Evolutionary conservation across 768 basidiomycete species (phyloP), one percentile per base, ranked within the genome.

Genomic region (Tylopilus balloui): DNA sequence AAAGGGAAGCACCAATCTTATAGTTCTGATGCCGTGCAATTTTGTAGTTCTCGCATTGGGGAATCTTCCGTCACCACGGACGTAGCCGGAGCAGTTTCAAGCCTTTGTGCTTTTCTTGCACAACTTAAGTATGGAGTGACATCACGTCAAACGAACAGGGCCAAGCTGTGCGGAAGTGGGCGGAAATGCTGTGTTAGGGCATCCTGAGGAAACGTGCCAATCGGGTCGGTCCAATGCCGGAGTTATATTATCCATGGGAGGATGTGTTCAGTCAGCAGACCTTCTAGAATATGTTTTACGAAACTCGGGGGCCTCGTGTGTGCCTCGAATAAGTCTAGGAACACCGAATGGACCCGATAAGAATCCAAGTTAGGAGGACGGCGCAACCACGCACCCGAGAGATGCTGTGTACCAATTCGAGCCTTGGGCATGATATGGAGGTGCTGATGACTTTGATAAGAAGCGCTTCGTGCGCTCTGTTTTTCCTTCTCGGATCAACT

Each of bases 21-120:
- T 24, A 8, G 20, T 2, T 4, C 35, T 21, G 35, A 24, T 13
- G 6, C 20, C 20, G 20, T 32, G 20, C 21, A 14, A 11, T 48
- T 61, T 62, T 49, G 57, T 62, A 55, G 35, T 34, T 32, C 32
- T 25, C n/a, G 9, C 21, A 37, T 45, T 13, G 25, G 19, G 34
- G n/a, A 19, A 41, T 47, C 40, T 53, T 48, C 45, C 48, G 48
- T 59, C 40, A 46, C 13, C 37, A 34, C 49, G 48, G 55, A 57
- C 21, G 44, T 45, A 31, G 20, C 31, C 25, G 28, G 27, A 12
- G 10, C 20, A 11, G 14, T 10, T 27, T 32, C n/a, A n/a, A n/a
- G 11, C n/a, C 6, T 39, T 28, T 25, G 36, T 2, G 6, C 28
- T 21, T 14, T 21, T 9, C 11, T 28, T 11, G n/a, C 36, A 32